Conservation (phyloP, 2,329 filamentous ascomycete species). For the Passalora sequoiae region DNA sequence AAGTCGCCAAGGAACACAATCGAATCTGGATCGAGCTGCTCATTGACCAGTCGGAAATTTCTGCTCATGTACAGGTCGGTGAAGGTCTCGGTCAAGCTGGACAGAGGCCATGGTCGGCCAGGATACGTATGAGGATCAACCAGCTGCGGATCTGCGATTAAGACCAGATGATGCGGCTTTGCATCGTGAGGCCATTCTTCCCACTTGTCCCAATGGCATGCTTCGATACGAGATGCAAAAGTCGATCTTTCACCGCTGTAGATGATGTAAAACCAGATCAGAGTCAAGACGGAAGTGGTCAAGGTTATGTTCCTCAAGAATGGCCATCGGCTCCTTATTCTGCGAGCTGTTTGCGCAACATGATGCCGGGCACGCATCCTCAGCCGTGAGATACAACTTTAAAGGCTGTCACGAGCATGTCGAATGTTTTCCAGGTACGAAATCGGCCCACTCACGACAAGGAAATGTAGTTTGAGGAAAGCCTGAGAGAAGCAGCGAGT, state of each 20-base stretch:
- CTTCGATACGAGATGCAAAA: conserved; percentile 64
- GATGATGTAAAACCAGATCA: conserved; percentile 68
- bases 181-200: conserved; percentile 81
- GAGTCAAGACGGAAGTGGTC: conserved; percentile 17
- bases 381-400: background rate
- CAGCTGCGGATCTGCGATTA: conserved; percentile 86
- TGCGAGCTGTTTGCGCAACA: conserved; percentile 16
- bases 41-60: conserved; percentile 73
- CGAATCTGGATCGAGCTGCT: conserved; percentile 73
- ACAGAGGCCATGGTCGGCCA: conserved; percentile 70
- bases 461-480: background rate
- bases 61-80: conserved; percentile 88
- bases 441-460: background rate
- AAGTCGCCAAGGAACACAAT: conserved; percentile 89
- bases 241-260: conserved; percentile 80
- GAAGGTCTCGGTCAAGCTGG: conserved; percentile 60
- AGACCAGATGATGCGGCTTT: conserved; percentile 74
- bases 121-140: conserved; percentile 95
- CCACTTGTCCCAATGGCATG: conserved; percentile 81
- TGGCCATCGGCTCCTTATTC: conserved; percentile 22
- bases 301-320: conserved; percentile 24
- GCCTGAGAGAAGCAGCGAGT: background rate
- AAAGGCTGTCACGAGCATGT: background rate
- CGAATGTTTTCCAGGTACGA: too few relatives aligned
- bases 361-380: conserved; percentile 21